These are phyloP conservation scores for Pisolithus sp. DNA, from an alignment of 768 basidiomycete genomes.

Conservation along the genomic window DNA sequence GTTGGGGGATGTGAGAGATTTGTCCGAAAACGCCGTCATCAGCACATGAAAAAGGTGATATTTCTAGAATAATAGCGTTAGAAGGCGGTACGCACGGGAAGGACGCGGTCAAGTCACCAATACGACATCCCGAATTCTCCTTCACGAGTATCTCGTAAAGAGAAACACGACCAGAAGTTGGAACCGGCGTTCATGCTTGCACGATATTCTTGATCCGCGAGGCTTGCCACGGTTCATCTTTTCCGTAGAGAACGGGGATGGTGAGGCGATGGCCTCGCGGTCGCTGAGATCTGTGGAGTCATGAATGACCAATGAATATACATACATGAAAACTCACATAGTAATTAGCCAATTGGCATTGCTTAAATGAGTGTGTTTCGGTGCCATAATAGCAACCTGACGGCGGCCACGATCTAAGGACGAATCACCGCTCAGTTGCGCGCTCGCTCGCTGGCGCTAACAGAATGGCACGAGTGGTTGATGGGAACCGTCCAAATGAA, in stretches of 20 bases:
- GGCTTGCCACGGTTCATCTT: not conserved
- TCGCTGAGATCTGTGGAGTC: too few species aligned
- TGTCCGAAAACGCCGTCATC: not conserved
- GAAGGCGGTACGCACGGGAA: not conserved
- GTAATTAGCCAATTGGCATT: not conserved
- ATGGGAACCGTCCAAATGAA: conserved; percentile 1
- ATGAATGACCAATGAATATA: too few species aligned
- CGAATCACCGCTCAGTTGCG: not conserved
- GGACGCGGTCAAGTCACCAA: not conserved
- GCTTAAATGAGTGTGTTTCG: not conserved
- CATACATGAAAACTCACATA: not conserved
- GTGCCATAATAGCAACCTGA: not conserved
- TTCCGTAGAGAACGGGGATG: not conserved
- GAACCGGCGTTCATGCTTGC: not conserved
- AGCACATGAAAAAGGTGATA: not conserved
- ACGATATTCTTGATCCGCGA: not conserved
- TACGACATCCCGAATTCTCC: not conserved
- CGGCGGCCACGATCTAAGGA: not conserved
- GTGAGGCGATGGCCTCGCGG: not conserved
- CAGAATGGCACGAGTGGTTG: conserved; percentile 1
- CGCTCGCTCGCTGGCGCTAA: not conserved
- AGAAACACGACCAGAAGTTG: too few species aligned
- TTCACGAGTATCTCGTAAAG: not conserved
- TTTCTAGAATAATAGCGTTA: not conserved
- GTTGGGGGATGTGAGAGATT: not conserved